Base-by-base conservation (phyloP, 2,329 filamentous ascomycete genomes). In the Penicillium janthinellum region DNA sequence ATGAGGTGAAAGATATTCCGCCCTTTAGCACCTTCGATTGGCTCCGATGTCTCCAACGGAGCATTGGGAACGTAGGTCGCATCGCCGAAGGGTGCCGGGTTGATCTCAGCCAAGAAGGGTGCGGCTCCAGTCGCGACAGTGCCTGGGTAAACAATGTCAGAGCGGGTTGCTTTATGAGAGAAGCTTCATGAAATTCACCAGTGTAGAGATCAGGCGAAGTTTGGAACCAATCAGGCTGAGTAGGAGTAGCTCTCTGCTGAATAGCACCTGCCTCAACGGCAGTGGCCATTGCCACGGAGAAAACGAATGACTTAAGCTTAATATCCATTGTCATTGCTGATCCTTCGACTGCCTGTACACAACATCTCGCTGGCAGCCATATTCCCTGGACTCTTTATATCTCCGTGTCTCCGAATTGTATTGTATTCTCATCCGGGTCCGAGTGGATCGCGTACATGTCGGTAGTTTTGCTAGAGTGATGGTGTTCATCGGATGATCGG, bases 91-190 rank as follows among this genome's bases (percentile, higher is more conserved):
- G 88, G 83, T 41, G 90, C 86, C 1, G 84, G 83, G 64, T 89
- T 87, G 6, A 86, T 90, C 76, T 91, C 85, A 1, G 89, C 90
- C 58, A 92, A 78, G 71, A 91, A 91, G 1, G 90, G 86, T 28
- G 88, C 81, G 57, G 77, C 78, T 14, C 90, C 90, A 1, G 89
- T 92, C n/a, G 86, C 56, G 12, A 54, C 59, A 2, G 56, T 47
- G 5, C 62, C 62, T 64, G 14, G 14, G 4, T 2, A 48, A 22
- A 31, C 8, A 2, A 37, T 37, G 22, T 54, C 41, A 28, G 25
- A 28, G 25, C 25, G 6, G 14, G 17, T 57, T 7, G 7, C 6
- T 10, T 20, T 34, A 8, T 41, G 15, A 35, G 10, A 31, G 14
- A 14, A 14, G 22, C 5, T n/a, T 6, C 12, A n/a, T 12, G 22